Evolutionary conservation across 148 eudicot genomes (phyloP).

Genomic region (Arbutus unedo): DNA sequence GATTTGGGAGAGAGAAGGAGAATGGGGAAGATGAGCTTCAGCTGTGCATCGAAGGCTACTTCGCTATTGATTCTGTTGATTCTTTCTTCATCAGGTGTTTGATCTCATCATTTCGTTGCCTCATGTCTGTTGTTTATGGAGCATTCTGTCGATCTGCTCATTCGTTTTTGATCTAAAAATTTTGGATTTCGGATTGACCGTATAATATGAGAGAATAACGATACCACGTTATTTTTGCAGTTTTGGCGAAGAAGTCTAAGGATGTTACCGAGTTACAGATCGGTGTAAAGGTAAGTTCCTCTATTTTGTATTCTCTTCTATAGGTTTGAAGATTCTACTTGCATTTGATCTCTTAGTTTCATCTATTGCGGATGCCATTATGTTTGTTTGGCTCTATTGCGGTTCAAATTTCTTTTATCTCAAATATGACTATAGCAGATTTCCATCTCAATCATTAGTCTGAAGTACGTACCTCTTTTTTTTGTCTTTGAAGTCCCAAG

Average conservation of each 20-base stretch:
- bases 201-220: neutral
- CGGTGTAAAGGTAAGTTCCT: slow-evolving; percentile 80
- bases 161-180: neutral
- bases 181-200: neutral
- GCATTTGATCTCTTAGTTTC: neutral
- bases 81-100: slow-evolving; percentile 38
- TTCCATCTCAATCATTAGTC: neutral
- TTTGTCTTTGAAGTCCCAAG: neutral
- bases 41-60: slow-evolving; percentile 13
- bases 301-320: neutral
- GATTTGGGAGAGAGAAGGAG: neutral
- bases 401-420: neutral
- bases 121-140: neutral
- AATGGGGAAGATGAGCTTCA: slow-evolving; percentile 32
- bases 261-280: slow-evolving; percentile 91
- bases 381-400: neutral
- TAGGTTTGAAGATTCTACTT: neutral
- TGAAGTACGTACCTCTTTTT: neutral
- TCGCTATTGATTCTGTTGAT: slow-evolving; percentile 30
- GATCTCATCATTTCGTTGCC: neutral
- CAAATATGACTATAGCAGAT: neutral
- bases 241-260: slow-evolving; percentile 60
- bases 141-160: slow-evolving; percentile 10
- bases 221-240: slow-evolving; percentile 18
- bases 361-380: neutral